These are phyloP conservation scores for Dendrocalamus sinicus DNA, from an alignment of 176 grass and related monocot genomes.

Conservation along the genomic window DNA sequence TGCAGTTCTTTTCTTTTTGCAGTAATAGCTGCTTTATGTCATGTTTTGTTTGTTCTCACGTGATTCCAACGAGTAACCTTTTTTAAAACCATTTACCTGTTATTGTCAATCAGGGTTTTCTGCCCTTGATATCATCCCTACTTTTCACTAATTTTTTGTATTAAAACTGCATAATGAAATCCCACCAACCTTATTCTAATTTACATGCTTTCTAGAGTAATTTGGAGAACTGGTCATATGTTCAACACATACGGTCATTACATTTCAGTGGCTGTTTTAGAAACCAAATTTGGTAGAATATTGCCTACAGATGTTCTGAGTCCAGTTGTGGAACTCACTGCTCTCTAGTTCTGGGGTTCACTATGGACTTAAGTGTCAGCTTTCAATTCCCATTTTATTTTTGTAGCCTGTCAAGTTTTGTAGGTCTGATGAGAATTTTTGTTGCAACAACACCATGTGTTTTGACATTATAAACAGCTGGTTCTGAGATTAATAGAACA, in stretches of 20 bases:
- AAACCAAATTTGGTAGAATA: background rate
- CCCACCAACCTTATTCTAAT: background rate
- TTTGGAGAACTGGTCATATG: background rate
- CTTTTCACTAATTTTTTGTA: background rate
- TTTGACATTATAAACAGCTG: background rate
- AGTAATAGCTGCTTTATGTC: constrained; percentile 12
- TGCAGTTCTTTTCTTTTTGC: background rate
- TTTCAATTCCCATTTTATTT: background rate
- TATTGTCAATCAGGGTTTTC: background rate
- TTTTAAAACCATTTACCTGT: background rate
- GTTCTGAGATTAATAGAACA: background rate
- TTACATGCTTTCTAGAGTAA: background rate
- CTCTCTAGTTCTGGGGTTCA: background rate
- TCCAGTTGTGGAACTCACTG: constrained; percentile 19
- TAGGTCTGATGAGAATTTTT: background rate
- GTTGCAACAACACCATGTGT: background rate
- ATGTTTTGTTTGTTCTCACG: background rate
- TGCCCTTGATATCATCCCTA: background rate
- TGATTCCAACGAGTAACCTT: background rate
- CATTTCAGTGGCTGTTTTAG: background rate
- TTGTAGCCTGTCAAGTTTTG: background rate
- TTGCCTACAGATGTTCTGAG: background rate
- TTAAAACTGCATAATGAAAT: background rate
- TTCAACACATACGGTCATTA: background rate
- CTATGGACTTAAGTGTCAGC: background rate